Evolutionary conservation across 2,329 filamentous ascomycete genomes (phyloP).

Genomic region (Penicillium olsonii): DNA sequence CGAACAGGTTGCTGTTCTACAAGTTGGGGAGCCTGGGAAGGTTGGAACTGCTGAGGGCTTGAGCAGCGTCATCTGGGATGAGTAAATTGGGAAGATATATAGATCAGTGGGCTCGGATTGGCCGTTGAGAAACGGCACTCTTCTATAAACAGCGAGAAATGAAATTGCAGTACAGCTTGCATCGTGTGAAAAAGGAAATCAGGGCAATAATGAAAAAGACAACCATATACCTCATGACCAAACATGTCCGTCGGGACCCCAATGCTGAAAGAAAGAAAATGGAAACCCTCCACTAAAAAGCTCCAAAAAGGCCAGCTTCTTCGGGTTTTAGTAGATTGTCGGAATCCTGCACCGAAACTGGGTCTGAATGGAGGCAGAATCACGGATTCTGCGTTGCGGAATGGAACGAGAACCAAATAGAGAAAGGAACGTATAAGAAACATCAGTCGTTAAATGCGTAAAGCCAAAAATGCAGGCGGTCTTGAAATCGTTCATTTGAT

Average conservation of each 20-base stretch:
- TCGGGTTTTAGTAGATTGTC: constrained; percentile 19
- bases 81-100: constrained; percentile 18
- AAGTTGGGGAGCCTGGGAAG: constrained; percentile 32
- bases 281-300: constrained; percentile 6
- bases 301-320: constrained; percentile 32
- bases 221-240: constrained; percentile 13
- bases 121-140: background rate
- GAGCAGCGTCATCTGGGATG: constrained; percentile 40
- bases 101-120: constrained; percentile 6
- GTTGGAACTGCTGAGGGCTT: constrained; percentile 31
- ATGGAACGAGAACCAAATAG: constrained; percentile 2
- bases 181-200: constrained; percentile 10
- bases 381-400: constrained; percentile 3
- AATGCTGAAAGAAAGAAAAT: constrained; percentile 12
- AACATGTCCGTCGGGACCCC: constrained; percentile 7
- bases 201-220: no score
- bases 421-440: constrained; percentile 22
- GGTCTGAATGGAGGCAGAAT: constrained; percentile 10
- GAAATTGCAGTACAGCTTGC: constrained; percentile 16
- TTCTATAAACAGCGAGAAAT: constrained; percentile 14
- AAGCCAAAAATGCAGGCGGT: constrained; percentile 18
- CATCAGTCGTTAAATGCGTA: constrained; percentile 36
- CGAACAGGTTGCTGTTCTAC: constrained; percentile 29
- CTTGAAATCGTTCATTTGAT: constrained; percentile 38
- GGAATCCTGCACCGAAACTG: constrained; percentile 20